Evolutionary conservation across 352 stramenopile species (phyloP), one percentile per base, ranked within the genome.

Genomic region (Globisporangium uncinulatum): DNA sequence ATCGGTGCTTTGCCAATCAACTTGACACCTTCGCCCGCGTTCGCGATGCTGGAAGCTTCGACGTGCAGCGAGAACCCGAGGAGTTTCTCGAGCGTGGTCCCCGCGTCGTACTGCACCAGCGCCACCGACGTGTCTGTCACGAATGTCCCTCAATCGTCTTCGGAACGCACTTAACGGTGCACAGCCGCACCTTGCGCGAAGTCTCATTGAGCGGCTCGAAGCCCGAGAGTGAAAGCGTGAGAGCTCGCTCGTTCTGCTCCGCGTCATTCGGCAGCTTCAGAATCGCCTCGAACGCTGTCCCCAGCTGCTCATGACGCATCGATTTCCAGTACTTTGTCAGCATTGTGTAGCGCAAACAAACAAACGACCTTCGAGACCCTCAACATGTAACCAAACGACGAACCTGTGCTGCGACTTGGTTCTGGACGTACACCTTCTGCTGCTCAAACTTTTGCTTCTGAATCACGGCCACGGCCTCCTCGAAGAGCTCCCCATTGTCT

Each of bases 381-480:
- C 32, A 37, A n/a, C 32, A 9, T 37, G 9, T 9, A 37, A 37
- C 32, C 32, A 37, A 37, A n/a, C 9, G 32, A 62, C 57, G 32
- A 20, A 86, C 77, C 70, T 94, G 84, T 0, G 78, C 70, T 5
- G 66, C 65, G 21, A 89, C 62, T 59, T 86, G 65, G 10, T 75
- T 55, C 52, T 92, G 82, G 50, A 90, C 79, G 54, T 82, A 89
- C 42, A 73, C 53, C 62, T 86, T 86, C 59, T 94, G 84, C 65
- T 94, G 69, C 37, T 91, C 82, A 53, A 91, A 92, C 45, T 89
- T 87, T 51, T 87, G 87, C 56, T 73, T 75, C 39, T 87, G 71
- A 63, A 94, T 73, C 32, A 70, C 63, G 41, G 70, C 72, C 36
- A 94, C 82, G 4, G 84, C 84, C 61, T 88, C 62, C 43, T 91